phyloP scores from a whole-genome alignment of 2,329 filamentous ascomycete genomes.

The Neoscytalidium dimidiatum region DNA sequence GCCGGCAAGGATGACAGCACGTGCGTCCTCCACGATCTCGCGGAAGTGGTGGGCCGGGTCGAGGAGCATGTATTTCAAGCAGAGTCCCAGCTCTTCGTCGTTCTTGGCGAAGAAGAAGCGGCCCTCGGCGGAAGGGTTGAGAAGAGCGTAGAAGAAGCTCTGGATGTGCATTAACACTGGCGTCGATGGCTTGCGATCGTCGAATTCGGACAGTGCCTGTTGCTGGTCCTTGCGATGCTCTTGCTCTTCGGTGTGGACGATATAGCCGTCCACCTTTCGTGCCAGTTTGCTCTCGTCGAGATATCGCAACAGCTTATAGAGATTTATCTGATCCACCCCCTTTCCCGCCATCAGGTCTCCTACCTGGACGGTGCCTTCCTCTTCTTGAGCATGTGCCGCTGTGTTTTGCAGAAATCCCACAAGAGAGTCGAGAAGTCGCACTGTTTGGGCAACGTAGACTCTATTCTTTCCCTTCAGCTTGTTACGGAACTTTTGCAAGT shows the following conservation, averaged over 20 bases:
- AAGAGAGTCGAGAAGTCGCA: conserved; percentile 79
- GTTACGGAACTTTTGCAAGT: conserved; percentile 85
- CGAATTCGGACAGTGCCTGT: neutral
- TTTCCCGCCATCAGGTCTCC: conserved; percentile 77
- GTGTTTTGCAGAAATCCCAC: conserved; percentile 66
- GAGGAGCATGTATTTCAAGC: conserved; percentile 80
- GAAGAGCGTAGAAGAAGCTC: conserved; percentile 75
- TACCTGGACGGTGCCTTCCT: conserved; percentile 69
- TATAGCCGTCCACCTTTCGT: conserved; percentile 91
- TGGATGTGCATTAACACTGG: conserved; percentile 65
- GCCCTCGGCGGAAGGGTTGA: conserved; percentile 75
- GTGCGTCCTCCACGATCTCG: conserved; percentile 79
- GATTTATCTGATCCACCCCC: conserved; percentile 91
- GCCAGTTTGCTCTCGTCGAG: conserved; percentile 90
- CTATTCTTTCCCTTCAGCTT: conserved; percentile 87
- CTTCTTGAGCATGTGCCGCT: conserved; percentile 36
- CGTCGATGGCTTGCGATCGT: conserved; percentile 27
- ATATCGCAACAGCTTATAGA: conserved; percentile 85
- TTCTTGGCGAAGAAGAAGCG: conserved; percentile 58
- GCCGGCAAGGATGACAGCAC: conserved; percentile 86
- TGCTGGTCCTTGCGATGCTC: conserved; percentile 29
- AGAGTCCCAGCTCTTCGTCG: conserved; percentile 35
- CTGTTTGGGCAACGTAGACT: conserved; percentile 85
- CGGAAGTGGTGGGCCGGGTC: conserved; percentile 91
- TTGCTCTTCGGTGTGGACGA: conserved; percentile 59